Percentiles rank a stretch among this genome's conserved stretches.
Evolutionary conservation across 2,329 filamentous ascomycete genomes (phyloP).

Genomic region (Fusarium torreyae): DNA sequence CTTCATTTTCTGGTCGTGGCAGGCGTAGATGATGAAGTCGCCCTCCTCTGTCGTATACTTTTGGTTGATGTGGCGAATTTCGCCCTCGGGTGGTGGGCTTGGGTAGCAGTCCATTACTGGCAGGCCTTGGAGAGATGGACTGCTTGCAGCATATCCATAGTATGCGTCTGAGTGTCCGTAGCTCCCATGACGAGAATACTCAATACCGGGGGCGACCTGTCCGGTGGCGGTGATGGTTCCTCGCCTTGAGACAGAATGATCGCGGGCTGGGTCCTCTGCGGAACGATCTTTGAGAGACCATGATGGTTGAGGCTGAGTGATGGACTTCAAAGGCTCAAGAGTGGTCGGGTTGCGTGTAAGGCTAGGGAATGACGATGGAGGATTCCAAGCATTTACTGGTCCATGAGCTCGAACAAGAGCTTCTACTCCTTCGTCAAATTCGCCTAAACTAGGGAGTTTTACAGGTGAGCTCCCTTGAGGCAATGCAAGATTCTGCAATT

Average conservation of each 20-base stretch:
- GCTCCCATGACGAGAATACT: slow-evolving; percentile 35
- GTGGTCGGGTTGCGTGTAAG: slow-evolving; percentile 43
- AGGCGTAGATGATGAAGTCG: slow-evolving; percentile 62
- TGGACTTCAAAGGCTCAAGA: slow-evolving; percentile 43
- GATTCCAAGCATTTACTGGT: slow-evolving; percentile 47
- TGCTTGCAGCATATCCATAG: slow-evolving; percentile 42
- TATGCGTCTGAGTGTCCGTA: slow-evolving; percentile 46
- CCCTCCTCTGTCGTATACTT: slow-evolving; percentile 62
- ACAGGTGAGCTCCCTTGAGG: slow-evolving; percentile 39
- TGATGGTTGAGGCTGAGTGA: slow-evolving; percentile 25
- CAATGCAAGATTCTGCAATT: slow-evolving; percentile 35
- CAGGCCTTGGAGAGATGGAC: slow-evolving; percentile 44
- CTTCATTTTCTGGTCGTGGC: slow-evolving; percentile 61
- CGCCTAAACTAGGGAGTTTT: slow-evolving; percentile 55
- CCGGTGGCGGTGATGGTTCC: slow-evolving; percentile 33
- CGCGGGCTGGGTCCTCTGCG: slow-evolving; percentile 21
- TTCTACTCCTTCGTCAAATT: slow-evolving; percentile 59
- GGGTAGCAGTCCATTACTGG: slow-evolving; percentile 52
- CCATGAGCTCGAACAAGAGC: slow-evolving; percentile 54
- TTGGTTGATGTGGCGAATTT: slow-evolving; percentile 60
- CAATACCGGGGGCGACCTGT: slow-evolving; percentile 39
- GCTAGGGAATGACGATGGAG: slow-evolving; percentile 50
- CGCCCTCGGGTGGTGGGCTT: slow-evolving; percentile 55
- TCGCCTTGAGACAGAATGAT: slow-evolving; percentile 29
- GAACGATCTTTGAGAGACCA: slow-evolving; percentile 34